A percentile compares a stretch with the other conserved stretches of the same genome.
These are phyloP conservation scores for Gossypium australe DNA, from an alignment of 345 rosid species.

Conservation along the genomic window DNA sequence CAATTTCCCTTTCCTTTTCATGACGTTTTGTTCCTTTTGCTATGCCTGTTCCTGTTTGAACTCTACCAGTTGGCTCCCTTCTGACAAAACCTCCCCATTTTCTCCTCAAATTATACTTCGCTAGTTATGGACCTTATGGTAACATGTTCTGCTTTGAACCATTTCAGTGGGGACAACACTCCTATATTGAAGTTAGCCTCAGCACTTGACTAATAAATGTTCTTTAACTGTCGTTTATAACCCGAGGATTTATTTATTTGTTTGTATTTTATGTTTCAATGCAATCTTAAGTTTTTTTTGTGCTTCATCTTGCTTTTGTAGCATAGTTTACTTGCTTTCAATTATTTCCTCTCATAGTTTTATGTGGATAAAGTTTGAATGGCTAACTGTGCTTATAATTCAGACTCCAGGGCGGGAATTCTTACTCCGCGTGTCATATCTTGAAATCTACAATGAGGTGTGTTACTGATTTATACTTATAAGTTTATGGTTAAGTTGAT, in stretches of 20 bases:
- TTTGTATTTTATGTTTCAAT: neutral
- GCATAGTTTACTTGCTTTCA: neutral
- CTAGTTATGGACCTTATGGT: neutral
- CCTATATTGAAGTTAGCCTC: neutral
- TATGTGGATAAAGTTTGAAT: slow-evolving; percentile 12
- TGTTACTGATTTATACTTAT: slow-evolving; percentile 18
- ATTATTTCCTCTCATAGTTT: neutral
- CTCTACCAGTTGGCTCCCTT: neutral
- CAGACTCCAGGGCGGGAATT: slow-evolving; percentile 99
- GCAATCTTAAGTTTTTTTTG: neutral
- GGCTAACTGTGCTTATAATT: slow-evolving; percentile 20
- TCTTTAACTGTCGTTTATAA: neutral
- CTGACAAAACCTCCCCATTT: neutral
- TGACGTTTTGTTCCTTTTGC: neutral
- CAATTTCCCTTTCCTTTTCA: slow-evolving; percentile 2
- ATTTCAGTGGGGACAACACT: neutral
- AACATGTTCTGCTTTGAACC: slow-evolving; percentile 5
- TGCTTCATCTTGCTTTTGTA: slow-evolving; percentile 1
- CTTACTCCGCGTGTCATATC: slow-evolving; percentile 95
- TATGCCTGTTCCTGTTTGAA: neutral
- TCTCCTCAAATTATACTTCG: neutral
- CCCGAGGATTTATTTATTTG: neutral
- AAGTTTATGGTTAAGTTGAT: slow-evolving; percentile 13
- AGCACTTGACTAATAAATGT: neutral
- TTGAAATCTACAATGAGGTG: slow-evolving; percentile 99